Evolutionary conservation across 306 rosid genomes (phyloP).

Genomic region (Trifolium repens): DNA sequence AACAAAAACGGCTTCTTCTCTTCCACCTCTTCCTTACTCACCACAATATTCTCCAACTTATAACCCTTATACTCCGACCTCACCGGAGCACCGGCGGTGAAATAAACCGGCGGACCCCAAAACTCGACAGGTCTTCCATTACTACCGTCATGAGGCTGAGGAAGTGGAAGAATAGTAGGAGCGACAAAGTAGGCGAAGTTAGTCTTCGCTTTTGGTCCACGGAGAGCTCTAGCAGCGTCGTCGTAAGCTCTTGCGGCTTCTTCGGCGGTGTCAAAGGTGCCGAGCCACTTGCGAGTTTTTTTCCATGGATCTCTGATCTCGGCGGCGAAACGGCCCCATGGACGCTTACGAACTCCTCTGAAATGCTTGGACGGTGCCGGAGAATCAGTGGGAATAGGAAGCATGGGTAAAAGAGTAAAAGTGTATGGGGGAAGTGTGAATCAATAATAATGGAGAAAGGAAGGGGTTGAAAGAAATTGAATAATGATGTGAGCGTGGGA

Average conservation of each 20-base stretch:
- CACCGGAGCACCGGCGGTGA: conserved; percentile 29
- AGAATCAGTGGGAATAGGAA: neutral
- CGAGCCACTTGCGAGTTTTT: conserved; percentile 76
- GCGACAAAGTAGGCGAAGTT: conserved; percentile 50
- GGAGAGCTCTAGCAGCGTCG: conserved; percentile 65
- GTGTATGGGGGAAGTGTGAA: neutral
- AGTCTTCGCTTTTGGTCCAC: conserved; percentile 71
- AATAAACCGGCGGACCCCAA: conserved; percentile 46
- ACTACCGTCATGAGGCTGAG: neutral
- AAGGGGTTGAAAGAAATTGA: neutral
- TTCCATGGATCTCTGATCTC: conserved; percentile 78
- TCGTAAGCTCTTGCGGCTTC: conserved; percentile 93
- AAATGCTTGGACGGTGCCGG: neutral
- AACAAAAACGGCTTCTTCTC: conserved; percentile 56
- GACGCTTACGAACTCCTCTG: conserved; percentile 75
- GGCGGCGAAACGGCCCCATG: conserved; percentile 87
- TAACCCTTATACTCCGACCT: conserved; percentile 68
- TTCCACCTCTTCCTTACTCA: conserved; percentile 50
- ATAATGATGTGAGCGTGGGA: neutral
- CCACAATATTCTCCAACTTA: conserved; percentile 56
- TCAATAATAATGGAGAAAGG: neutral
- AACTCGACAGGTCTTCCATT: conserved; percentile 21
- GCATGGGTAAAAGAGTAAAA: neutral
- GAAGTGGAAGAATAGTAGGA: neutral
- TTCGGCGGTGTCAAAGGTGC: conserved; percentile 81